phyloP scores from a whole-genome alignment of 805 yeast genomes.

The Candida berthetii region DNA sequence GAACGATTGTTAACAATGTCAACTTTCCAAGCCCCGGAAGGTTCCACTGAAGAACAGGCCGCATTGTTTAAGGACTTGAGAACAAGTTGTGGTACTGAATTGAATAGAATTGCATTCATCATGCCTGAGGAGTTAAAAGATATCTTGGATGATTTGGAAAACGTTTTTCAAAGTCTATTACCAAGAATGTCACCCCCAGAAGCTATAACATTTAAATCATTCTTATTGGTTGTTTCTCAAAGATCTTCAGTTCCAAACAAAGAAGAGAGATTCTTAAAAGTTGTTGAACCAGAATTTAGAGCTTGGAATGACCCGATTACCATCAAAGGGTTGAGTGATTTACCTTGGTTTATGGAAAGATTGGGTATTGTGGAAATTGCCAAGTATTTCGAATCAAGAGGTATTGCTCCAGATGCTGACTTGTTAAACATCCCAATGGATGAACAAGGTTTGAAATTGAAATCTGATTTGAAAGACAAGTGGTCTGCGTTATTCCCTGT shows the following conservation, averaged over 20 bases:
- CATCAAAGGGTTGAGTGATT: conserved; percentile 79
- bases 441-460: conserved; percentile 74
- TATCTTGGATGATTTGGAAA: conserved; percentile 77
- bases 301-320: conserved; percentile 94
- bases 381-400: conserved; percentile 77
- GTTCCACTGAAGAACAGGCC: conserved; percentile 62
- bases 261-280: conserved; percentile 70
- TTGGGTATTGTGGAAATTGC: conserved; percentile 93
- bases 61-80: conserved; percentile 83
- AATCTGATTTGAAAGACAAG: conserved; percentile 74
- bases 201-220: conserved; percentile 89
- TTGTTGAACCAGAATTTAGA: conserved; percentile 88
- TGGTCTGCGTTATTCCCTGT: conserved; percentile 96
- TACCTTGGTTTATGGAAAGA: conserved; percentile 98
- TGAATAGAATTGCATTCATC: conserved; percentile 87
- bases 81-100: conserved; percentile 90
- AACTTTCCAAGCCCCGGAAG: conserved; percentile 72
- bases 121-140: conserved; percentile 88
- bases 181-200: conserved; percentile 83
- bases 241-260: conserved; percentile 71
- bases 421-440: conserved; percentile 81
- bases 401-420: conserved; percentile 72
- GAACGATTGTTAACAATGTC: conserved; percentile 83
- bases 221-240: conserved; percentile 85
- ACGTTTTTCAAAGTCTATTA: conserved; percentile 67